phyloP scores from a whole-genome alignment of 805 yeast genomes.

The Wickerhamiella azymoides region DNA sequence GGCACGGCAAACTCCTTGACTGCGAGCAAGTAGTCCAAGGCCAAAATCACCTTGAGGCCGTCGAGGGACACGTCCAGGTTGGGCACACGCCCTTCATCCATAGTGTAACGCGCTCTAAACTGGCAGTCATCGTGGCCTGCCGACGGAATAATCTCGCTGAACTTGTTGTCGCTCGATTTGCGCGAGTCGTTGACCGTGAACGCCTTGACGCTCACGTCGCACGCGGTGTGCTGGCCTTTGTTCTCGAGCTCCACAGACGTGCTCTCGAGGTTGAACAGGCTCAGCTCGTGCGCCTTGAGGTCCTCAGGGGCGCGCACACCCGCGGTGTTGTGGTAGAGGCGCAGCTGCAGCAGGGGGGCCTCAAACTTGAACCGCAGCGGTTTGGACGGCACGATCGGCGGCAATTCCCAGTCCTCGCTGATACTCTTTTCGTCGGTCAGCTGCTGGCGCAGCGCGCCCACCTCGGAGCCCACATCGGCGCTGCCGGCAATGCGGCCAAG shows the following conservation, averaged over 20 bases:
- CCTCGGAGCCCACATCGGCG: conserved; percentile 32
- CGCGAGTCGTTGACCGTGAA: conserved; percentile 71
- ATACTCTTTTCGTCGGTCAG: conserved; percentile 17
- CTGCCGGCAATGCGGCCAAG: conserved; percentile 41
- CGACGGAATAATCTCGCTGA: conserved; percentile 69
- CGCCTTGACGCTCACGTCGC: conserved; percentile 53
- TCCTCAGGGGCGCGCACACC: conserved; percentile 19
- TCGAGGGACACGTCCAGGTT: conserved; percentile 36
- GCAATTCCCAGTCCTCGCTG: background rate
- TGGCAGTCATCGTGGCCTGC: conserved; percentile 51
- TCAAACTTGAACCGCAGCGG: conserved; percentile 12
- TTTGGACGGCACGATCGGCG: background rate
- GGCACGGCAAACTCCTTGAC: conserved; percentile 47
- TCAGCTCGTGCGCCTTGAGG: conserved; percentile 27
- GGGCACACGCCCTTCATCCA: conserved; percentile 15
- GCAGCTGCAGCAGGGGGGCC: conserved; percentile 30
- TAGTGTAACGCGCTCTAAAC: conserved; percentile 38
- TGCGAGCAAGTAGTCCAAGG: conserved; percentile 74
- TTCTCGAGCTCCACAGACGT: conserved; percentile 38
- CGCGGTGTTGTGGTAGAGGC: conserved; percentile 42
- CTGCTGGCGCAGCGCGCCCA: conserved; percentile 21
- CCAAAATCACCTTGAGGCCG: conserved; percentile 67
- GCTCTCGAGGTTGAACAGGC: conserved; percentile 47
- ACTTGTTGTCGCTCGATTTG: conserved; percentile 45
- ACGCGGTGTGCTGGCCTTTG: conserved; percentile 41